phyloP scores from a whole-genome alignment of 257 asterid species.

The Solanum pinnatisectum region DNA sequence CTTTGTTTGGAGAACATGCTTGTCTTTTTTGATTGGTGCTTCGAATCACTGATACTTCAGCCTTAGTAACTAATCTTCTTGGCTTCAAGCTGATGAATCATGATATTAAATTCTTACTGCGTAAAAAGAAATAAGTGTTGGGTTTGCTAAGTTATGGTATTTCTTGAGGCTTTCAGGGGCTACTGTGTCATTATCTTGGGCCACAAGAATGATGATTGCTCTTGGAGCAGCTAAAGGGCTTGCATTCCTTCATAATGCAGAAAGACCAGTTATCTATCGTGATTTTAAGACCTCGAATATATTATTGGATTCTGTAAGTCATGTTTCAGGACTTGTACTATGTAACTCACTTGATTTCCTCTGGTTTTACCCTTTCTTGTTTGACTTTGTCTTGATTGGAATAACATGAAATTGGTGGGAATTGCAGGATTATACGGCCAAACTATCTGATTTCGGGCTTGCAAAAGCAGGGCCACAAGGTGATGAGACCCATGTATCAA shows the following conservation, averaged over 20 bases:
- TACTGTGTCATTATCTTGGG: conserved; percentile 80
- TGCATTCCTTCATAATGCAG: conserved; percentile 97
- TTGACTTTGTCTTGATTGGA: not conserved
- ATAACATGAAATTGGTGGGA: not conserved
- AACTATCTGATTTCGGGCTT: conserved; percentile 98
- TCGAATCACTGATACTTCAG: not conserved
- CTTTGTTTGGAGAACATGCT: not conserved
- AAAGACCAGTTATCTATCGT: conserved; percentile 94
- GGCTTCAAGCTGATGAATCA: not conserved
- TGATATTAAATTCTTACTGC: not conserved
- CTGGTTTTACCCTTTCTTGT: not conserved
- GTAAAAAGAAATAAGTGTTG: not conserved
- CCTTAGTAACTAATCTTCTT: not conserved
- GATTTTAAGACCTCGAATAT: conserved; percentile 98
- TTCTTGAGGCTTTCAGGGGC: conserved; percentile 81
- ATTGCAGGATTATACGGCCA: conserved; percentile 89
- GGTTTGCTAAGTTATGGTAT: conserved; percentile 34
- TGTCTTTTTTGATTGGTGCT: not conserved
- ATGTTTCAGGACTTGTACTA: not conserved
- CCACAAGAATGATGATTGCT: conserved; percentile 96
- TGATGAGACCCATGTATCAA: conserved; percentile 97
- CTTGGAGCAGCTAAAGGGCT: conserved; percentile 99
- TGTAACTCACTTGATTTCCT: not conserved
- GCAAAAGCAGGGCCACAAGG: conserved; percentile 99
- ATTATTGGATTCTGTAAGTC: conserved; percentile 81